Base-by-base conservation (phyloP, 2,329 filamentous ascomycete species). In the Sarocladiaceae sp. region DNA sequence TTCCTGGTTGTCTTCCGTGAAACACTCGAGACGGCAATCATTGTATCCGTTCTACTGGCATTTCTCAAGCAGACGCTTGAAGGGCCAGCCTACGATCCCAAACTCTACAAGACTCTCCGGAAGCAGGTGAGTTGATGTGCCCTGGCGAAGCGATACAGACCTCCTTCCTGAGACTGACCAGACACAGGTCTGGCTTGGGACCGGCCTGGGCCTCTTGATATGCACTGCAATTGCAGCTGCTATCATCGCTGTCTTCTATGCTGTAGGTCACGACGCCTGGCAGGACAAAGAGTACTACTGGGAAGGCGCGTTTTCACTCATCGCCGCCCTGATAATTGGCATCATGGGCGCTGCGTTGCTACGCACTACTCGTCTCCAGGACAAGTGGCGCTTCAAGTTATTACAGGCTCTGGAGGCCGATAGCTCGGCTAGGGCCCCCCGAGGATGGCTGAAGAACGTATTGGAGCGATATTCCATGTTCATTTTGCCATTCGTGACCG, bases 1-100 rank as follows among this genome's bases (percentile, higher is more conserved):
- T 96, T 96, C 74, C 92, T 96, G 73, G 88, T 96, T 66, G 85
- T 89, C 71, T 94, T 96, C 66, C 84, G 91, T 64, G 91, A 96
- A 72, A 83, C 84, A 37, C 74, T 96, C 46, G 90, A 96, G 74
- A 88, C 87, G 1, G 85, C 81, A 62, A 90, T 96, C 63, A 88
- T 96, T 60, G 83, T 95, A 56, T 93, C 90, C 0, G 87, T 96
- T n/a, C 75, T 96, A 29, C 79, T 96, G 36, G 83, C 90, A 23
- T 91, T 90, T 64, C 71, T 91, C 53, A 90, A 90, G 66, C 86
- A 90, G 65, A 86, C 84, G 2, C 76, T 91, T 42, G 71, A 69
- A 53, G 80, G 80, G 1, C 78, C 82, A 3, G 73, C 80, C 40
- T 67, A 74, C 54, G 83, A 89, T 69, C 68, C 65, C 1, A 61